phyloP scores from a whole-genome alignment of 176 grass and related monocot species.

The Canna indica region DNA sequence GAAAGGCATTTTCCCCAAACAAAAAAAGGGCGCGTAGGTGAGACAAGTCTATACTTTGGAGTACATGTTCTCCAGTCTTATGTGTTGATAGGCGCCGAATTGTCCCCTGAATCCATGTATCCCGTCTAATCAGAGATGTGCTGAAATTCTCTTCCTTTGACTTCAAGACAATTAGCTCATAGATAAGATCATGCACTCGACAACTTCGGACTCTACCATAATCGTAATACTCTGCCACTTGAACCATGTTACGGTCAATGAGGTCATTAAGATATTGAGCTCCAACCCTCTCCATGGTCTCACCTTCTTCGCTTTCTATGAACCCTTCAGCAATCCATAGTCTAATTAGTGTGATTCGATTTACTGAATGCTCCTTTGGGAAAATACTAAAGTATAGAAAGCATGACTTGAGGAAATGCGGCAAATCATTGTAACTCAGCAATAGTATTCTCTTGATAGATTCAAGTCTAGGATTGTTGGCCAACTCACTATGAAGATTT shows the following conservation, averaged over 20 bases:
- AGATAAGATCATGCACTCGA: conserved; percentile 35
- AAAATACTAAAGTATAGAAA: conserved; percentile 30
- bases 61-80: neutral
- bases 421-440: conserved; percentile 34
- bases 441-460: conserved; percentile 15
- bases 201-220: conserved; percentile 16
- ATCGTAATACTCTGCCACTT: neutral
- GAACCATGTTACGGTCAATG: conserved; percentile 29
- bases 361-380: conserved; percentile 14
- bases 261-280: conserved; percentile 31
- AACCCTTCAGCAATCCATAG: conserved; percentile 44
- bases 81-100: conserved; percentile 6
- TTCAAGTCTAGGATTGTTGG: conserved; percentile 11
- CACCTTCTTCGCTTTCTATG: neutral
- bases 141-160: conserved; percentile 37
- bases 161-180: conserved; percentile 24
- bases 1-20: neutral
- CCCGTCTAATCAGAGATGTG: conserved; percentile 1
- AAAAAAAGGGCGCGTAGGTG: conserved; percentile 7
- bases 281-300: conserved; percentile 22
- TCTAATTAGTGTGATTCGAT: conserved; percentile 14
- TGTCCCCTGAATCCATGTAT: no score
- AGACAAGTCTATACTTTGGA: neutral
- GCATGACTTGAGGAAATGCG: conserved; percentile 33
- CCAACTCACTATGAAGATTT: conserved; percentile 11